phyloP scores from a whole-genome alignment of 495 filamentous ascomycete species.

The Penicillium desertorum region DNA sequence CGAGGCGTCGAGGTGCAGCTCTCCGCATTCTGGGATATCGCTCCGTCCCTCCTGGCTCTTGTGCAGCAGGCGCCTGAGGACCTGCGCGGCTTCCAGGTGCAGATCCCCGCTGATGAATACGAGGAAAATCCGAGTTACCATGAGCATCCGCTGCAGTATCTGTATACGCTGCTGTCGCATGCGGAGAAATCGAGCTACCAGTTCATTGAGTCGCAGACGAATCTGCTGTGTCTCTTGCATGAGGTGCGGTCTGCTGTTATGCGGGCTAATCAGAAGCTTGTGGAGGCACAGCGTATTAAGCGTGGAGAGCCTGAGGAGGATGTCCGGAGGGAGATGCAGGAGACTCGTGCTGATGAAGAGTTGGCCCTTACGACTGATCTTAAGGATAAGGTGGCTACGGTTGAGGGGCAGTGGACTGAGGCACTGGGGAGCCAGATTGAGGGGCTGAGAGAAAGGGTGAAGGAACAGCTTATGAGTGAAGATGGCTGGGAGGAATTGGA shows the following conservation, averaged over 20 bases:
- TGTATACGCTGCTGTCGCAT: constrained; percentile 78
- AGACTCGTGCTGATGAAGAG: constrained; percentile 64
- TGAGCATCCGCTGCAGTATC: constrained; percentile 79
- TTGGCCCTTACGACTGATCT: constrained; percentile 73
- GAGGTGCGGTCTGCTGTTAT: constrained; percentile 83
- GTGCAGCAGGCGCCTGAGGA: constrained; percentile 71
- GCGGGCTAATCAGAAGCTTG: constrained; percentile 53
- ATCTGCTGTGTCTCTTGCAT: constrained; percentile 88
- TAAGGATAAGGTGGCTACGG: constrained; percentile 83
- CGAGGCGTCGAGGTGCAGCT: constrained; percentile 89
- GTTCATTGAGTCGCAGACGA: constrained; percentile 93
- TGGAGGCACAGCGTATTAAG: constrained; percentile 57
- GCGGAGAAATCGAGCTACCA: constrained; percentile 90
- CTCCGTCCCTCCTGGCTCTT: constrained; percentile 71
- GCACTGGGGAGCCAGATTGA: constrained; percentile 62
- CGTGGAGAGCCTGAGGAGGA: constrained; percentile 53
- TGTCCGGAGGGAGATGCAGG: constrained; percentile 56
- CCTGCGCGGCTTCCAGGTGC: constrained; percentile 59
- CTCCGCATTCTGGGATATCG: constrained; percentile 96
- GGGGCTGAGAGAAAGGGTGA: constrained; percentile 55
- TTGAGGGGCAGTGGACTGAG: constrained; percentile 85
- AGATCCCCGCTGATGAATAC: constrained; percentile 73
- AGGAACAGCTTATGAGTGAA: constrained; percentile 61
- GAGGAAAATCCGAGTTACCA: constrained; percentile 82
- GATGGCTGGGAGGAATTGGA: constrained; percentile 73